These are phyloP conservation scores for Colletotrichum sansevieriae DNA, from an alignment of 2,329 filamentous ascomycete species.

Conservation along the genomic window DNA sequence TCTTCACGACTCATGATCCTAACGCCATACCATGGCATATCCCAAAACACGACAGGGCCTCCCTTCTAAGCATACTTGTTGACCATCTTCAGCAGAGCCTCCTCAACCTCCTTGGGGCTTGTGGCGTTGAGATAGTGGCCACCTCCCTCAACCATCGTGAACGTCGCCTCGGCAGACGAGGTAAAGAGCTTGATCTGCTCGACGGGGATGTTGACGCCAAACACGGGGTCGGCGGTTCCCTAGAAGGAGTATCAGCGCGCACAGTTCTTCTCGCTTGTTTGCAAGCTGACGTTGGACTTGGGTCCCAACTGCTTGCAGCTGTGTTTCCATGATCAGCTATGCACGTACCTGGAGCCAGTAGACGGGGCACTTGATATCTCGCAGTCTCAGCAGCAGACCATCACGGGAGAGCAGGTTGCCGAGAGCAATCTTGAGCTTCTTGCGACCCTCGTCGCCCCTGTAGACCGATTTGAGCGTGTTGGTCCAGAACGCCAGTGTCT, in stretches of 20 bases:
- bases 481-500: constrained; percentile 60
- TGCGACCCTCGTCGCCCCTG: constrained; percentile 62
- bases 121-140: constrained; percentile 65
- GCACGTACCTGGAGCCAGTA: constrained; percentile 64
- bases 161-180: constrained; percentile 56
- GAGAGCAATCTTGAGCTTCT: constrained; percentile 61
- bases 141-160: constrained; percentile 59
- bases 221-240: constrained; percentile 62
- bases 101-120: constrained; percentile 59
- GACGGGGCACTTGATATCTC: constrained; percentile 64
- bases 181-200: constrained; percentile 67
- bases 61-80: constrained; percentile 47
- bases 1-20: constrained; percentile 23
- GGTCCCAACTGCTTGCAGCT: background rate
- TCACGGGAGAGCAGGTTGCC: constrained; percentile 61
- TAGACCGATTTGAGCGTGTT: constrained; percentile 61
- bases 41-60: background rate
- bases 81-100: constrained; percentile 59
- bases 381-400: constrained; percentile 59
- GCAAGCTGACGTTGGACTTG: background rate
- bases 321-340: background rate
- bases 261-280: background rate
- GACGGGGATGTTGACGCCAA: constrained; percentile 53
- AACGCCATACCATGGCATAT: constrained; percentile 16
- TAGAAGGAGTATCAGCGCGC: constrained; percentile 42